These are phyloP conservation scores for Rhodotorula glutinis DNA, from an alignment of 1,284 basidiomycete genomes.

Conservation along the genomic window DNA sequence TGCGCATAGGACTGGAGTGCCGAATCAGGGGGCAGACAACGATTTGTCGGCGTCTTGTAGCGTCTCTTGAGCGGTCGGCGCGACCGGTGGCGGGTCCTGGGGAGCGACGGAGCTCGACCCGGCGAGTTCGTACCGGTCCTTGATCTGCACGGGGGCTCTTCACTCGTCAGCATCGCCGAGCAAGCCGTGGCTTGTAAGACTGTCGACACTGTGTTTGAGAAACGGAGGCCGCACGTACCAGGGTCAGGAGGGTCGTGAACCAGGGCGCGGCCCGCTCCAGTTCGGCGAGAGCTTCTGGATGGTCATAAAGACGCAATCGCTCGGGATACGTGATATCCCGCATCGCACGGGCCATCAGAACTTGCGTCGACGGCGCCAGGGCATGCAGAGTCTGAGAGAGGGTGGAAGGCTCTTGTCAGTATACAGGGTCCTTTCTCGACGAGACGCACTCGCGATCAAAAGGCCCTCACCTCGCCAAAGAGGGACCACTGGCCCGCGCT, in stretches of 20 bases:
- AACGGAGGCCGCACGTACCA: conserved; percentile 1
- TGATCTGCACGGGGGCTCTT: conserved; percentile 5
- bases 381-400: conserved; percentile 19
- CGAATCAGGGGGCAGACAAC: too few species aligned
- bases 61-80: not conserved
- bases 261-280: conserved; percentile 26
- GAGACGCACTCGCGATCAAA: too few species aligned
- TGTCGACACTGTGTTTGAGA: too few species aligned
- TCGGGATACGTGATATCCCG: conserved; percentile 28
- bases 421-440: too few species aligned
- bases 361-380: conserved; percentile 29
- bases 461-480: conserved; percentile 21
- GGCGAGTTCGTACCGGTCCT: conserved; percentile 21
- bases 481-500: conserved; percentile 15
- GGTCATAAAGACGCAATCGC: conserved; percentile 18
- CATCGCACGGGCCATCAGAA: conserved; percentile 33
- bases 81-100: conserved; percentile 10
- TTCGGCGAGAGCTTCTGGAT: conserved; percentile 15
- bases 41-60: not conserved
- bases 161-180: not conserved
- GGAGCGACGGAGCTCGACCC: conserved; percentile 12
- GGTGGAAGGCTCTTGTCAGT: not conserved
- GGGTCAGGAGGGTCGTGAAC: conserved; percentile 22
- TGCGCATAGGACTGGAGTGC: too few species aligned
- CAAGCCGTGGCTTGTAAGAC: not conserved